Evolutionary conservation across 2,329 filamentous ascomycete genomes (phyloP).

Genomic region (Stenocarpella maydis): DNA sequence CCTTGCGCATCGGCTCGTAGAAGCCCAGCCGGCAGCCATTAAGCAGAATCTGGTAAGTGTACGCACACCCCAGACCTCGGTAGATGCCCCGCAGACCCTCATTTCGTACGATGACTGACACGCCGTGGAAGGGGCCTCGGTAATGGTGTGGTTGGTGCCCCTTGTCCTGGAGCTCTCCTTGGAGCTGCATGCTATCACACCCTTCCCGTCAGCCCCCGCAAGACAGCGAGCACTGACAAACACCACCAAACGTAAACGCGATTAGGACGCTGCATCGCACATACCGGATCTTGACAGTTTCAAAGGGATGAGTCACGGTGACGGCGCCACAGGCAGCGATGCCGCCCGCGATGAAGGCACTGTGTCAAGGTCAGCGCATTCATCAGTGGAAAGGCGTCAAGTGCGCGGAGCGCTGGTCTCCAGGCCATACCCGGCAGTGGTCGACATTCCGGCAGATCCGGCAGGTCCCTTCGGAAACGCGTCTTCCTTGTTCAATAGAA

Average conservation of each 20-base stretch:
- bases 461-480: not conserved
- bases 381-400: not conserved
- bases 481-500: too few species aligned
- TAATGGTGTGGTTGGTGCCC: constrained; percentile 88
- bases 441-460: constrained; percentile 54
- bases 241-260: not conserved
- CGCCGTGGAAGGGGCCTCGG: constrained; percentile 88
- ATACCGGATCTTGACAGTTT: constrained; percentile 98
- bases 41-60: constrained; percentile 94
- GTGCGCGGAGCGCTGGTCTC: not conserved
- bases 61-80: constrained; percentile 89
- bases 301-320: constrained; percentile 96
- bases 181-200: constrained; percentile 80
- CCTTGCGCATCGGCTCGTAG: constrained; percentile 90
- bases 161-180: constrained; percentile 92
- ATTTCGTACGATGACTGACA: constrained; percentile 87
- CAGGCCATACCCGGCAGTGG: constrained; percentile 53
- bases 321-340: constrained; percentile 97
- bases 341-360: constrained; percentile 94
- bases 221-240: constrained; percentile 11
- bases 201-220: constrained; percentile 4
- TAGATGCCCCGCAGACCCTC: constrained; percentile 88
- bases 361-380: constrained; percentile 43
- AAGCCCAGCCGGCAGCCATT: constrained; percentile 97
- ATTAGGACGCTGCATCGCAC: constrained; percentile 39